Conservation (phyloP, 176 grass and related monocot species). For the Oryza nivara region DNA sequence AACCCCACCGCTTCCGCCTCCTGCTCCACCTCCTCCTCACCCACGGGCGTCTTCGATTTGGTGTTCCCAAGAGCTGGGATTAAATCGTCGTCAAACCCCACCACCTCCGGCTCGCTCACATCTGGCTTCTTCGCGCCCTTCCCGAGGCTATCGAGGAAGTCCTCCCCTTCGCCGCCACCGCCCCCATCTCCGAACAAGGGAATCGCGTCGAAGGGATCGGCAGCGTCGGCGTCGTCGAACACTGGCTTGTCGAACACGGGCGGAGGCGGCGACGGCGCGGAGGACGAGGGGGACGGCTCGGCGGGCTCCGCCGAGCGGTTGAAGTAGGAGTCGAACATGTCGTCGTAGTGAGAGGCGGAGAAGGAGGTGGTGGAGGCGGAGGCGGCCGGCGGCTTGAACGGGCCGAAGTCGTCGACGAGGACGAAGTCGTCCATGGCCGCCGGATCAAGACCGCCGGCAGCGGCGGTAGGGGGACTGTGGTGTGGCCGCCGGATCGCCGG, state of each 20-base stretch:
- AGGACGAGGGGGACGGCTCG: slow-evolving; percentile 32
- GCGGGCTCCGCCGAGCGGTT: slow-evolving; percentile 7
- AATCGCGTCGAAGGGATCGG: slow-evolving; percentile 40
- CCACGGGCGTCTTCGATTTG: slow-evolving; percentile 16
- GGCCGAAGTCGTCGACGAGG: slow-evolving; percentile 33
- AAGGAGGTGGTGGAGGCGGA: neutral
- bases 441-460: neutral
- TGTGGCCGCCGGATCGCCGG: slow-evolving; percentile 9
- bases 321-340: slow-evolving; percentile 54
- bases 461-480: neutral
- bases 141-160: slow-evolving; percentile 54
- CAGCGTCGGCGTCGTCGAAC: slow-evolving; percentile 44
- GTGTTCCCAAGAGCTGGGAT: slow-evolving; percentile 52
- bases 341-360: slow-evolving; percentile 39
- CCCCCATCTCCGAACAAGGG: slow-evolving; percentile 48
- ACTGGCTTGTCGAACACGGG: slow-evolving; percentile 49
- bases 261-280: slow-evolving; percentile 35
- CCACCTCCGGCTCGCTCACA: slow-evolving; percentile 10
- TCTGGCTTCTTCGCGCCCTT: slow-evolving; percentile 12
- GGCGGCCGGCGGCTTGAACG: slow-evolving; percentile 31
- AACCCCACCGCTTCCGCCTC: slow-evolving; percentile 23
- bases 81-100: slow-evolving; percentile 55
- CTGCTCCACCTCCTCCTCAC: slow-evolving; percentile 22
- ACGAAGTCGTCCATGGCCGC: slow-evolving; percentile 57
- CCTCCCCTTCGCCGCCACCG: slow-evolving; percentile 16